Conservation (phyloP, 305 asterid species). For the Coffea humblotiana region DNA sequence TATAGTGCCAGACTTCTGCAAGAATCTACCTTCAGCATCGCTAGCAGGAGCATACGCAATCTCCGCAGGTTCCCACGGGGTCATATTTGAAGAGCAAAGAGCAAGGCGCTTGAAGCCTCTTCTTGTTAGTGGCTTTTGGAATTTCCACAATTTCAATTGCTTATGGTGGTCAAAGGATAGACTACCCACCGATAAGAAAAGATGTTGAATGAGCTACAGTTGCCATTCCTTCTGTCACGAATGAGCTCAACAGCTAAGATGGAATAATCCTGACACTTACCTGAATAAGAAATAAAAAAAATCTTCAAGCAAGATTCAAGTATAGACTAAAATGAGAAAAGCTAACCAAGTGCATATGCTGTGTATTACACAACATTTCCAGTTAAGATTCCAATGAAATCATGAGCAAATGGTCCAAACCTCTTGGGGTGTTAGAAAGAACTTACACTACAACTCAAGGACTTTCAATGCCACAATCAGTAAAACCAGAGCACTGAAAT, state of each 20-base stretch:
- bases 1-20: constrained; percentile 44
- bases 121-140: constrained; percentile 29
- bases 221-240: constrained; percentile 37
- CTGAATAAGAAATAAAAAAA: constrained; percentile 29
- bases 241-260: constrained; percentile 8
- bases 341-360: background rate
- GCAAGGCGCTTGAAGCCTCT: constrained; percentile 11
- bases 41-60: constrained; percentile 45
- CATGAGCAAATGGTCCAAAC: background rate
- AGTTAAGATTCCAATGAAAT: background rate
- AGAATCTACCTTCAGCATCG: constrained; percentile 40
- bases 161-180: constrained; percentile 32
- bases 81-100: constrained; percentile 45
- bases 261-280: constrained; percentile 20
- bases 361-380: background rate
- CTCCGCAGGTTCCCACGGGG: constrained; percentile 79
- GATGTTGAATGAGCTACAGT: constrained; percentile 42
- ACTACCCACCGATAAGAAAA: constrained; percentile 32
- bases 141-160: constrained; percentile 31
- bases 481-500: background rate
- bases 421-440: too few species aligned
- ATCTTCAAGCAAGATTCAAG: background rate
- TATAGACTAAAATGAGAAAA: background rate
- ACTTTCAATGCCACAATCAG: background rate
- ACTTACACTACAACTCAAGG: background rate